Base-by-base conservation (phyloP, 331 rosid species). In the Phaseolus coccineus region DNA sequence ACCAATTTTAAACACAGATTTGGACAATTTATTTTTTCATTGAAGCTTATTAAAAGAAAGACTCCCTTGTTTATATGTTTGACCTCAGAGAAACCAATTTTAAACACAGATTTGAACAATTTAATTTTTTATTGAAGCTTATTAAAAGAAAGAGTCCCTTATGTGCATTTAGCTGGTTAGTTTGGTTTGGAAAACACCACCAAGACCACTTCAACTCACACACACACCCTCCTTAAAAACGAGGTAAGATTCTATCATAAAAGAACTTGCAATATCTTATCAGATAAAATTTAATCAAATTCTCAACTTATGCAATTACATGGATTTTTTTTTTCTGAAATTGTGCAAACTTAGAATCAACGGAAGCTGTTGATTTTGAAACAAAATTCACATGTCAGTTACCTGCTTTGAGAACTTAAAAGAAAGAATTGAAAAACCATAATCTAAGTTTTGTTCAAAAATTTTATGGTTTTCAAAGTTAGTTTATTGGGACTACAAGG, bases 41-140 rank as follows among this genome's bases (percentile, higher is more conserved):
- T 63, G 59, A 14, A 50, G 69, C 39, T 16, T 46, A 33, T 30
- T 33, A 33, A 57, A 22, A 39, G 4, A 9, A 24, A 24, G 35
- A 25, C 33, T 77, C 65, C 58, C 22, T 58, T n/a, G 13, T 59
- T 73, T 61, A 55, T 53, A 65, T 40, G 51, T 40, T 73, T 24
- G 6, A 28, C 24, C 22, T 19, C 28, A 28, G 35, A 37, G 42
- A 63, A 58, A 31, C 14, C 53, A 80, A 64, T 22, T 73, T 44
- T 14, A 46, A 59, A 25, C 24, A 6, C 42, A 40, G 22, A 53
- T 14, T 42, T 39, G 30, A 30, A 42, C 6, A 57, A n/a, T 13
- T 44, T 4, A 40, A 11, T 55, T 69, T 46, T 28, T 31, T 22
- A 37, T 8, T 63, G 59, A 14, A 50, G 69, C 39, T 16, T 46